Conservation (phyloP, 2,329 filamentous ascomycete species). For the Cercospora janseana region DNA sequence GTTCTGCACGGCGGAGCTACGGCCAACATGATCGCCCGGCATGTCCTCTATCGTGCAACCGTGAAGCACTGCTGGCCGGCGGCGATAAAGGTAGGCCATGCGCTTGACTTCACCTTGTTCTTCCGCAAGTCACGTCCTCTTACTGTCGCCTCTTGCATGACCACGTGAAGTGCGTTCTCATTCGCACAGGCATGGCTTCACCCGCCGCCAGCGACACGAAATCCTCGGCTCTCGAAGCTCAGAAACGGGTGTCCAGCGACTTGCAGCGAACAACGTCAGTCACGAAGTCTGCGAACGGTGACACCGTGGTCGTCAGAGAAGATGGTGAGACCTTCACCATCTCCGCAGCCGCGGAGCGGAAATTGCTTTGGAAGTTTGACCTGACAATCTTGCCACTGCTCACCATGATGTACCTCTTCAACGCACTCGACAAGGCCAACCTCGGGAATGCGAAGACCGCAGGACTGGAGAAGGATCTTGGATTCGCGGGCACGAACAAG, state of each 20-base stretch:
- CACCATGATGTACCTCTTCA: constrained; percentile 61
- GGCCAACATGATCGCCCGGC: constrained; percentile 4
- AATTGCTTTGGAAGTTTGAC: constrained; percentile 57
- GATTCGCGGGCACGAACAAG: constrained; percentile 58
- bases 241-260: constrained; percentile 11
- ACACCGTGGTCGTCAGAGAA: constrained; percentile 25
- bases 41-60: constrained; percentile 3
- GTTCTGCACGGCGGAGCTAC: background rate
- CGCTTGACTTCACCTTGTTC: background rate
- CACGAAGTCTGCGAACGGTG: constrained; percentile 21
- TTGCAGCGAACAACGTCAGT: constrained; percentile 20
- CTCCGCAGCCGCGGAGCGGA: constrained; percentile 48
- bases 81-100: background rate
- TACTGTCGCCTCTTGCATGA: background rate
- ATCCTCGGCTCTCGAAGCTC: constrained; percentile 13
- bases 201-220: constrained; percentile 9
- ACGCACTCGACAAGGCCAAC: constrained; percentile 50
- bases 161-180: background rate
- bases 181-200: background rate
- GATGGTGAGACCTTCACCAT: constrained; percentile 37
- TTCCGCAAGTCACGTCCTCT: background rate
- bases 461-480: constrained; percentile 52
- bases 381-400: constrained; percentile 56
- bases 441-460: constrained; percentile 47
- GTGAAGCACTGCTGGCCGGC: background rate